These are phyloP conservation scores for Fusarium sp. DNA, from an alignment of 2,329 filamentous ascomycete species.

Conservation along the genomic window DNA sequence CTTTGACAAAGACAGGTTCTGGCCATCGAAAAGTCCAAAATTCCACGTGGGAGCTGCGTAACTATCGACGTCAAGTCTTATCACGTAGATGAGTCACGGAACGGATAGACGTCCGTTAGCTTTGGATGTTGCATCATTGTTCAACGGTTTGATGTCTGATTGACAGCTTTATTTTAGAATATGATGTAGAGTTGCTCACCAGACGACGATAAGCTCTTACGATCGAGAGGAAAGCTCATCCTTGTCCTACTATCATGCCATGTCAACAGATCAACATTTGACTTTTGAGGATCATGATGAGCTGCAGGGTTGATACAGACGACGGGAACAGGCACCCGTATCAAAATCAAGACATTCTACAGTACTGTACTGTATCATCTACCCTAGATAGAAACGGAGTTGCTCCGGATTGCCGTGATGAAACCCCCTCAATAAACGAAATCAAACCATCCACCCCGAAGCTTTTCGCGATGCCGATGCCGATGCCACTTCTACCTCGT, in stretches of 20 bases:
- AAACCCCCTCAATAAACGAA: neutral
- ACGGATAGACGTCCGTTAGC: neutral
- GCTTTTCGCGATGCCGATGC: constrained; percentile 22
- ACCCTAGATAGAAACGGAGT: constrained; percentile 13
- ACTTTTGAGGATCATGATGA: constrained; percentile 12
- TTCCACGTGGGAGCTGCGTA: constrained; percentile 35
- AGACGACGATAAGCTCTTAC: constrained; percentile 13
- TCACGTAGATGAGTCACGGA: neutral
- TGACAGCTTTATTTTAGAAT: neutral
- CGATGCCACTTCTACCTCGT: constrained; percentile 8
- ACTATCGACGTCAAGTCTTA: constrained; percentile 35
- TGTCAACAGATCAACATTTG: neutral
- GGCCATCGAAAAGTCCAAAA: constrained; percentile 13
- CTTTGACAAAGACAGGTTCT: constrained; percentile 15
- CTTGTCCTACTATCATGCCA: neutral
- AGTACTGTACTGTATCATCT: neutral
- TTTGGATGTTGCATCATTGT: neutral
- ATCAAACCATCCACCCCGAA: neutral
- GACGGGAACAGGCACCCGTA: neutral
- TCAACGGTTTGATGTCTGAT: neutral
- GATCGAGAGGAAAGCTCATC: constrained; percentile 18
- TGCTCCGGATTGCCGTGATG: constrained; percentile 6
- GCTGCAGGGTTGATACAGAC: constrained; percentile 4
- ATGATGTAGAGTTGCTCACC: neutral
- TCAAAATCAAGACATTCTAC: neutral